A percentile compares a stretch with the other conserved stretches of the same genome.
These are phyloP conservation scores for Botryotinia narcissicola DNA, from an alignment of 2,329 filamentous ascomycete genomes.

Conservation along the genomic window DNA sequence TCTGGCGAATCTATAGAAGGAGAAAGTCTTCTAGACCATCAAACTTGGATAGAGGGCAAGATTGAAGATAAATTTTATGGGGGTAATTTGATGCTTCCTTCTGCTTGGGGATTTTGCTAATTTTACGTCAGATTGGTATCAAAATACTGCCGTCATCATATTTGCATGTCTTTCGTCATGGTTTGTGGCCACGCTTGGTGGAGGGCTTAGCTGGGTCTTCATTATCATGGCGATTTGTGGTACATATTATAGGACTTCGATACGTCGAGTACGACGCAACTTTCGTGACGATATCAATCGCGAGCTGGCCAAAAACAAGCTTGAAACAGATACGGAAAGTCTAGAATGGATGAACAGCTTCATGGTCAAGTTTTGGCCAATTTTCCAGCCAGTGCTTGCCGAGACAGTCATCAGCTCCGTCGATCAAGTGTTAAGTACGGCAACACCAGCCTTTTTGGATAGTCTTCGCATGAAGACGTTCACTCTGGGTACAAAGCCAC, in stretches of 20 bases:
- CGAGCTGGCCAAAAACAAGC: slow-evolving; percentile 79
- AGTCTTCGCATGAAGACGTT: slow-evolving; percentile 93
- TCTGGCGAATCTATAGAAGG: slow-evolving; percentile 48
- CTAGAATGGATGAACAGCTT: slow-evolving; percentile 99
- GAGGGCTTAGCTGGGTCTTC: slow-evolving; percentile 89
- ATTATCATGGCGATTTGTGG: slow-evolving; percentile 88
- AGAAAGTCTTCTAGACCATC: slow-evolving; percentile 78
- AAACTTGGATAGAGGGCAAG: slow-evolving; percentile 80
- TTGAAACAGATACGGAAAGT: slow-evolving; percentile 89
- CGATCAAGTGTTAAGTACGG: slow-evolving; percentile 90
- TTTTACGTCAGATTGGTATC: slow-evolving; percentile 80
- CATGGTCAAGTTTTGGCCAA: slow-evolving; percentile 98
- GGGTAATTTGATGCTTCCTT: slow-evolving; percentile 48
- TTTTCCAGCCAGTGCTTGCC: slow-evolving; percentile 91
- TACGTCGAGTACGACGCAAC: slow-evolving; percentile 89
- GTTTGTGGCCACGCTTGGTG: slow-evolving; percentile 84
- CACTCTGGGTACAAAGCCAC: slow-evolving; percentile 90
- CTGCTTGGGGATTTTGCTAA: slow-evolving; percentile 20
- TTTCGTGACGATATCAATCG: slow-evolving; percentile 92
- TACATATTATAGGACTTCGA: slow-evolving; percentile 95
- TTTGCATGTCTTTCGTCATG: slow-evolving; percentile 91
- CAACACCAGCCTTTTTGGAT: slow-evolving; percentile 89
- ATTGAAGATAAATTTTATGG: slow-evolving; percentile 89
- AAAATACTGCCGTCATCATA: slow-evolving; percentile 90
- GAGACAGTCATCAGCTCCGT: slow-evolving; percentile 91